Conservation (phyloP, 495 filamentous ascomycete genomes). For the Lophiotrema nucula region DNA sequence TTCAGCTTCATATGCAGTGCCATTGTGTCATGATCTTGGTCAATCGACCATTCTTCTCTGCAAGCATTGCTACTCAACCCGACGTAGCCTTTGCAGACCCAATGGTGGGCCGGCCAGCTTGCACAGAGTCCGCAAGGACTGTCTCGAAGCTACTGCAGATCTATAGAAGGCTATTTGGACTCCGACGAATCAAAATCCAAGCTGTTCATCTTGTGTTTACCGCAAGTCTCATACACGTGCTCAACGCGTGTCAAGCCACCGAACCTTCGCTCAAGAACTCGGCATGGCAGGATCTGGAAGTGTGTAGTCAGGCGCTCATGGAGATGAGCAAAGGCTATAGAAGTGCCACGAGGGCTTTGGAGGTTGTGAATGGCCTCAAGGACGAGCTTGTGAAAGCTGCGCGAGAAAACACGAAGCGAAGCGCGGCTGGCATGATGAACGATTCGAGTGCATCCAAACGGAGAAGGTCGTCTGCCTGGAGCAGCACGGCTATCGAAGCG, state of each 20-base stretch:
- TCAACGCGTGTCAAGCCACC: background rate
- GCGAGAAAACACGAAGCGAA: background rate
- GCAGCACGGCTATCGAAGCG: no score
- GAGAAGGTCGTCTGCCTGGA: no score
- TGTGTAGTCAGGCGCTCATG: slow-evolving; percentile 24
- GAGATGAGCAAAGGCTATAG: slow-evolving; percentile 27
- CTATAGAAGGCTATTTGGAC: no score
- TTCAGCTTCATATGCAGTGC: no score
- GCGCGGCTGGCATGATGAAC: background rate
- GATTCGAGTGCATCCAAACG: background rate
- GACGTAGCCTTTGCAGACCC: no score
- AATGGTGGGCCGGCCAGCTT: no score
- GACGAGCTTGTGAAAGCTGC: background rate
- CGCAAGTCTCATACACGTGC: background rate
- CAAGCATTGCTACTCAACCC: no score
- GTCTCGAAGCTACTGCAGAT: no score
- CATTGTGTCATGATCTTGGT: no score
- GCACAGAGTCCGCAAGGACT: no score
- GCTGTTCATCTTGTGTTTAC: background rate
- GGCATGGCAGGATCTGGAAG: background rate
- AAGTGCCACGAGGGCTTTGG: slow-evolving; percentile 25
- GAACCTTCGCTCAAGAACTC: slow-evolving; percentile 6
- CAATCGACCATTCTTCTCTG: no score
- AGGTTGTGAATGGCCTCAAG: slow-evolving; percentile 24
- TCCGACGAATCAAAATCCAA: no score